These are phyloP conservation scores for Mortierella hygrophila DNA, from an alignment of 192 early-diverging fungal species.

Conservation along the genomic window DNA sequence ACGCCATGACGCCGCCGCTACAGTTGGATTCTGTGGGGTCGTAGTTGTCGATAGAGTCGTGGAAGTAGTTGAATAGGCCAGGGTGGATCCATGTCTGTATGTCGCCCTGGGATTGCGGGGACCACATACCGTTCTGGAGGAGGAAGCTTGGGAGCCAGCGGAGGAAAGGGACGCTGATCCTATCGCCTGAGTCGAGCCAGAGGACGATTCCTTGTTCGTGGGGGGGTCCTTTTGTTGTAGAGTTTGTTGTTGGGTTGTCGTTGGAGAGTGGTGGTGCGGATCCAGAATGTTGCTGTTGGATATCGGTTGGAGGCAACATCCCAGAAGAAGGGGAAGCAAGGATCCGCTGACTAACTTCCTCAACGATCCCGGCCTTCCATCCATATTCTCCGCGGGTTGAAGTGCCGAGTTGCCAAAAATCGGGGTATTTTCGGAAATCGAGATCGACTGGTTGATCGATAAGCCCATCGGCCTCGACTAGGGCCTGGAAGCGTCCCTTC, in stretches of 20 bases:
- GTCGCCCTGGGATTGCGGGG: constrained; percentile 47
- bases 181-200: constrained; percentile 65
- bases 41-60: constrained; percentile 40
- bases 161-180: constrained; percentile 48
- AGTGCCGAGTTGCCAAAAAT: constrained; percentile 59
- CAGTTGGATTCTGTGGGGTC: constrained; percentile 50
- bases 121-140: constrained; percentile 56
- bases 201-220: constrained; percentile 54
- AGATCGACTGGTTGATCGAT: constrained; percentile 55
- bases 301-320: background rate
- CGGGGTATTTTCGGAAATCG: constrained; percentile 57
- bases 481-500: constrained; percentile 35
- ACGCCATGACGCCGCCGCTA: constrained; percentile 60
- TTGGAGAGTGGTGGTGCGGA: background rate
- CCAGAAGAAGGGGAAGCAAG: constrained; percentile 6
- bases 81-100: constrained; percentile 60
- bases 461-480: constrained; percentile 43
- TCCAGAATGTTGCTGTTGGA: background rate
- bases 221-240: background rate
- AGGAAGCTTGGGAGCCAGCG: constrained; percentile 46
- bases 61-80: constrained; percentile 58
- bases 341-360: constrained; percentile 47
- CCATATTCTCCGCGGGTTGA: constrained; percentile 65
- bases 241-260: background rate
- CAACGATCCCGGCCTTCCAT: constrained; percentile 65